Evolutionary conservation across 768 basidiomycete species (phyloP), one percentile per base, ranked within the genome.

Genomic region (Hypholoma fasciculare): DNA sequence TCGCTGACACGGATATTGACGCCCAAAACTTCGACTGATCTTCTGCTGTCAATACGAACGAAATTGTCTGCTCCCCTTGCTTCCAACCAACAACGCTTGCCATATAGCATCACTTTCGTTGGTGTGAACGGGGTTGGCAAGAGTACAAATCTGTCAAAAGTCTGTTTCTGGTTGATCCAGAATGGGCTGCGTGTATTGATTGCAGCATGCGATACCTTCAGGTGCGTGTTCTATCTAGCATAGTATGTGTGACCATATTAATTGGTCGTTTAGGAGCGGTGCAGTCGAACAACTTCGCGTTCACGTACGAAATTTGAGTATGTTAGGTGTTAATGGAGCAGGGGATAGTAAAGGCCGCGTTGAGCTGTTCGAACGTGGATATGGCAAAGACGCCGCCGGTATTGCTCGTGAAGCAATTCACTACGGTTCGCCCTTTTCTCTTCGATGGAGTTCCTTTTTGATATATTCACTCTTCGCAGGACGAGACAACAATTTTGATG

Each of bases 121-220:
- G 97, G 97, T 13, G 97, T 99, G 38, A 99, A 99, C 68, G 97
- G 97, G 23, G 97, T 99, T 23, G 97, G 97, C 34, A 99, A 99
- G 78, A 96, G 94, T 65, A 98, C 97, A 6, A 99, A 98, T 73
- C 76, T 99, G 42, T 92, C 90, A 43, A 99, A 99, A 78, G 96
- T 99, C 50, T 96, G 94, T 74, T 99, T 98, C 76, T 99, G 97
- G 97, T 79, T 99, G 39, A 88, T 99, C 54, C 97, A 99, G 74
- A 99, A 99, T 67, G 88, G 90, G 5, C 73, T 96, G 39, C 81
- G 90, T 40, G 96, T 99, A 40, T 79, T 99, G 63, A 98, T 99
- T 65, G 97, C 97, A 43, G 97, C 97, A 12, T 99, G 97, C 69
- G 97, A 99, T 70, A 98, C 97, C 7, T 99, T 99, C 78, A 78